These are phyloP conservation scores for Crepidotus variabilis DNA, from an alignment of 768 basidiomycete species.

Conservation along the genomic window DNA sequence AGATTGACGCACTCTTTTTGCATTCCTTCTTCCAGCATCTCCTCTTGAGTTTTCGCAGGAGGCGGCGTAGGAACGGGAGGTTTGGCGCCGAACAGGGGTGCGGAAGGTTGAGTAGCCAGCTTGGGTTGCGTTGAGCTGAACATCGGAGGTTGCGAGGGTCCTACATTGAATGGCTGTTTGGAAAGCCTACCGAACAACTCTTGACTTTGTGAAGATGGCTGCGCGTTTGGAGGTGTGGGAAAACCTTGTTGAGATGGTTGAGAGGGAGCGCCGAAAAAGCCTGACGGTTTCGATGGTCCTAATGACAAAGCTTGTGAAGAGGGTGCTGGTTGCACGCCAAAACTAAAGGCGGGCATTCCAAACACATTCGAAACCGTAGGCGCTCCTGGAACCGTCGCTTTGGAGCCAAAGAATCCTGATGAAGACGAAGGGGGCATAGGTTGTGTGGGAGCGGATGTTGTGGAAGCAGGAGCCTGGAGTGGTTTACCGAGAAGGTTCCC, in stretches of 20 bases:
- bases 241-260: too few species aligned
- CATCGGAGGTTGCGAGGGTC: too few species aligned
- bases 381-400: not conserved
- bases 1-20: slow-evolving; percentile 60
- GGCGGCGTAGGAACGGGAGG: slow-evolving; percentile 9
- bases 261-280: too few species aligned
- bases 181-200: not conserved
- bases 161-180: not conserved
- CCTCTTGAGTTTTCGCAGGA: slow-evolving; percentile 12
- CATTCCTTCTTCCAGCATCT: slow-evolving; percentile 55
- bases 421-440: not conserved
- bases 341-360: not conserved
- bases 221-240: not conserved
- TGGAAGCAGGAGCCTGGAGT: not conserved
- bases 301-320: not conserved
- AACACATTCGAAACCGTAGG: not conserved
- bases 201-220: not conserved
- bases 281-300: too few species aligned
- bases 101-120: not conserved
- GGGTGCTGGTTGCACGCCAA: not conserved
- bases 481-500: not conserved
- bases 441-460: not conserved
- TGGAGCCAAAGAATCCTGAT: slow-evolving; percentile 2
- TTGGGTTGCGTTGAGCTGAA: too few species aligned
- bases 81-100: not conserved